These are phyloP conservation scores for Aspergillus nomiae DNA, from an alignment of 2,329 filamentous ascomycete genomes.

Conservation along the genomic window DNA sequence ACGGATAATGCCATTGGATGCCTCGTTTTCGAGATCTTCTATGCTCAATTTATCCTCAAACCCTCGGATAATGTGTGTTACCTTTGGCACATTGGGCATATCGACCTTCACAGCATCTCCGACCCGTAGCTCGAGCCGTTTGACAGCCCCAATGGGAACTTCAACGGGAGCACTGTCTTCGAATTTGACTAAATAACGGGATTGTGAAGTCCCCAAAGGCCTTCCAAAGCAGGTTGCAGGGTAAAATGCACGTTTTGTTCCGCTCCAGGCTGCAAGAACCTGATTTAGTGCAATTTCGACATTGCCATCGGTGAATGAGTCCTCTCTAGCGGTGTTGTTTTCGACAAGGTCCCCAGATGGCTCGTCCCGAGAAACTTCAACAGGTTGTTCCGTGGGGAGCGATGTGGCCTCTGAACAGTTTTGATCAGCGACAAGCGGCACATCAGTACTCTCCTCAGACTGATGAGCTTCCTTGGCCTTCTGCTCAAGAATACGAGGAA, in stretches of 20 bases:
- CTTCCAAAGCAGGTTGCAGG: constrained; percentile 60
- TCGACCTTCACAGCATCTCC: constrained; percentile 52
- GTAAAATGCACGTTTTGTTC: constrained; percentile 58
- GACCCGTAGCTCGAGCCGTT: constrained; percentile 46
- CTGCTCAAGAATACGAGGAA: constrained; percentile 10
- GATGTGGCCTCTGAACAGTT: constrained; percentile 17
- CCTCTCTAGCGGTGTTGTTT: constrained; percentile 1
- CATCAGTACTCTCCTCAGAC: constrained; percentile 1
- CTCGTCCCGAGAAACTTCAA: constrained; percentile 7
- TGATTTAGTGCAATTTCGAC: constrained; percentile 50
- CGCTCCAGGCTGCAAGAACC: constrained; percentile 61
- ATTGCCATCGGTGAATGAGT: constrained; percentile 17
- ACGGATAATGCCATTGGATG: constrained; percentile 26
- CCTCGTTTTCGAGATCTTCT: constrained; percentile 28
- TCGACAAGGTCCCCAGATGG: constrained; percentile 16
- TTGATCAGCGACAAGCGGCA: constrained; percentile 11
- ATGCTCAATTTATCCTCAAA: constrained; percentile 39
- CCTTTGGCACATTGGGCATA: constrained; percentile 43
- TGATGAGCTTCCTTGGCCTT: constrained; percentile 3
- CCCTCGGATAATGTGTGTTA: constrained; percentile 46
- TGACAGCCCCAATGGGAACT: constrained; percentile 42
- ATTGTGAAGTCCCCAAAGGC: constrained; percentile 39
- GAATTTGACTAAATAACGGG: constrained; percentile 50
- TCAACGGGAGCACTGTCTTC: constrained; percentile 46
- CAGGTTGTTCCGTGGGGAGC: constrained; percentile 14